Evolutionary conservation across 345 rosid genomes (phyloP).

Genomic region (Pistacia atlantica): DNA sequence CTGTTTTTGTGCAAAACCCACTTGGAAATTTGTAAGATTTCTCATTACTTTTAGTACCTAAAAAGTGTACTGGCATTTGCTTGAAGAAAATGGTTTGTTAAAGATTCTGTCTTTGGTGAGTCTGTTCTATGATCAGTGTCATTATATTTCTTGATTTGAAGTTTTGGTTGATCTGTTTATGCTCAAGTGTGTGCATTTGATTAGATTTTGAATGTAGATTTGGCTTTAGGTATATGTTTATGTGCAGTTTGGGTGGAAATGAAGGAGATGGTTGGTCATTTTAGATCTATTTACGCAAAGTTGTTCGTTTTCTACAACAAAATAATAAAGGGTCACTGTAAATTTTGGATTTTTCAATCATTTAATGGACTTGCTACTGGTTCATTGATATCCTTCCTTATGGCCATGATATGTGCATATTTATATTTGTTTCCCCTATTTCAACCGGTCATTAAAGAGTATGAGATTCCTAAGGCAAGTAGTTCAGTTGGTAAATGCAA

Average conservation of each 20-base stretch:
- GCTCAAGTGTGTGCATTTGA: background rate
- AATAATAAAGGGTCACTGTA: conserved; percentile 32
- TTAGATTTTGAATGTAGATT: background rate
- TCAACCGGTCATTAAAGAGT: conserved; percentile 31
- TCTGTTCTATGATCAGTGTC: background rate
- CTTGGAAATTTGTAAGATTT: conserved; percentile 18
- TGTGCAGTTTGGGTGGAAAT: background rate
- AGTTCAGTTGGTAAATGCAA: conserved; percentile 38
- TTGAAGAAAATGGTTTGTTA: conserved; percentile 11
- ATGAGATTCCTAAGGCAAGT: conserved; percentile 30
- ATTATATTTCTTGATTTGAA: background rate
- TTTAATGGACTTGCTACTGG: conserved; percentile 40
- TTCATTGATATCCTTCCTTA: conserved; percentile 42
- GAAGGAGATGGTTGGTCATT: conserved; percentile 29
- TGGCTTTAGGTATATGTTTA: background rate
- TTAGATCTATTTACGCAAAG: conserved; percentile 29
- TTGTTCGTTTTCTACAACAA: conserved; percentile 34
- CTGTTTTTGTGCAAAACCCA: background rate
- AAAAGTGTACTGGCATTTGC: background rate
- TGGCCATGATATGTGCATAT: conserved; percentile 45
- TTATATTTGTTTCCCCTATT: conserved; percentile 41
- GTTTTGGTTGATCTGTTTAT: conserved; percentile 15
- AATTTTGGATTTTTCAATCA: conserved; percentile 41
- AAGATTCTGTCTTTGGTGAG: background rate
- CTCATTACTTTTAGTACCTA: background rate